phyloP scores from a whole-genome alignment of 805 yeast species.

The Cyberlindnera saturnus region DNA sequence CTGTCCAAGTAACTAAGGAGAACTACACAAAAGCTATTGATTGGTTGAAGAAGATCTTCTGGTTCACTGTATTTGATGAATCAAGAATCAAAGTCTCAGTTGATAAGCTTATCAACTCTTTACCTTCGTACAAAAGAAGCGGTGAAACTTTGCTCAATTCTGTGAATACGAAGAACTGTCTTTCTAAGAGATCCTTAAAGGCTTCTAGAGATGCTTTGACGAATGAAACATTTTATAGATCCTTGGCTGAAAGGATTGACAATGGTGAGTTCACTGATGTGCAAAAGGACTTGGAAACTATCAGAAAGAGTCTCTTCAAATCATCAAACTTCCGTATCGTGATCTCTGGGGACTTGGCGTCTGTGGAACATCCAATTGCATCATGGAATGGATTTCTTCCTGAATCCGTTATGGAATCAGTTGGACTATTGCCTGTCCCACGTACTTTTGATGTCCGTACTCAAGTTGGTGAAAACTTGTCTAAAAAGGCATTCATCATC shows the following conservation, averaged over 20 bases:
- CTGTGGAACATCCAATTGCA: slow-evolving; percentile 48
- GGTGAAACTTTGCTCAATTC: slow-evolving; percentile 57
- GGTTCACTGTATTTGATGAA: slow-evolving; percentile 64
- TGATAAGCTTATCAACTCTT: slow-evolving; percentile 34
- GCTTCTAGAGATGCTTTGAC: slow-evolving; percentile 60
- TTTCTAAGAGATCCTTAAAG: slow-evolving; percentile 54
- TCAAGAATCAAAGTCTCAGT: slow-evolving; percentile 58
- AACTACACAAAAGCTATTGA: slow-evolving; percentile 65
- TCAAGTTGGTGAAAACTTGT: slow-evolving; percentile 45
- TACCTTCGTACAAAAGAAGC: slow-evolving; percentile 36
- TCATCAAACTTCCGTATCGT: slow-evolving; percentile 59
- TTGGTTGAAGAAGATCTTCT: slow-evolving; percentile 69
- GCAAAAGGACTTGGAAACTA: slow-evolving; percentile 41
- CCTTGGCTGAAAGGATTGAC: slow-evolving; percentile 42
- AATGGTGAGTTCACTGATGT: slow-evolving; percentile 47
- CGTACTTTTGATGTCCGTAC: slow-evolving; percentile 50
- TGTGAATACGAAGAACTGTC: slow-evolving; percentile 45
- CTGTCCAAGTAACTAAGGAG: slow-evolving; percentile 50
- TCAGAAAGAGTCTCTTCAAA: slow-evolving; percentile 47
- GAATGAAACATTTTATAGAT: slow-evolving; percentile 52
- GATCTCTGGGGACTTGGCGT: slow-evolving; percentile 61
- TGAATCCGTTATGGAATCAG: background rate
- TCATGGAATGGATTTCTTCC: slow-evolving; percentile 42
- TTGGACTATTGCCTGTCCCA: slow-evolving; percentile 36
- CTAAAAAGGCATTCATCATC: slow-evolving; percentile 52